Conservation (phyloP, 1,139 yeast genomes). For the Maudiozyma humilis region DNA sequence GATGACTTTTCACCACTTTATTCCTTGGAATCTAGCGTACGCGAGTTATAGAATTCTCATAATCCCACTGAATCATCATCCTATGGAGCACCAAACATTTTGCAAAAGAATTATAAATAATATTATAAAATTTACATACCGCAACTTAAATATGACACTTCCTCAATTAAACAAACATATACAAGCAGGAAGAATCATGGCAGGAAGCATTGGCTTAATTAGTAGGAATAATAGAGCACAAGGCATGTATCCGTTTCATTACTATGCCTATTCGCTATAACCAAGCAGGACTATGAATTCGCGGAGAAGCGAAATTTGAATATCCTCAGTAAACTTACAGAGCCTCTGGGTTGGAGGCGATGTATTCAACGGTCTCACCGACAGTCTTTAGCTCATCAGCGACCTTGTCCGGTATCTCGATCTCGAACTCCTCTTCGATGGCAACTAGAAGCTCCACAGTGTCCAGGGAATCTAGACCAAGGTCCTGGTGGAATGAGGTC, state of each 20-base stretch:
- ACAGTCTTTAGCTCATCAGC: conserved; percentile 64
- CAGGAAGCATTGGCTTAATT: background rate
- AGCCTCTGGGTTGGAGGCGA: conserved; percentile 14
- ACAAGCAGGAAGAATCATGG: background rate
- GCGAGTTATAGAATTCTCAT: conserved; percentile 6
- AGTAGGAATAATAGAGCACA: too few species aligned
- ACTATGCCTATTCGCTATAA: too few species aligned
- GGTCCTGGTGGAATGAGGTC: conserved; percentile 37
- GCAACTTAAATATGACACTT: background rate
- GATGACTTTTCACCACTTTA: conserved; percentile 29
- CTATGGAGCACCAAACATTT: background rate
- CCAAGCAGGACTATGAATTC: too few species aligned
- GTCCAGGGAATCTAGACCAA: conserved; percentile 64
- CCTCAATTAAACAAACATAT: background rate
- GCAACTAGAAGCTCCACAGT: conserved; percentile 67
- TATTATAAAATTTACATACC: background rate
- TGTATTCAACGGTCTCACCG: conserved; percentile 59
- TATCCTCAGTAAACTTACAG: too few species aligned
- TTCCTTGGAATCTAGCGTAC: conserved; percentile 16
- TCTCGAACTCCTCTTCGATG: conserved; percentile 62
- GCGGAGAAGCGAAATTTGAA: too few species aligned
- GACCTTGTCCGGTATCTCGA: conserved; percentile 57
- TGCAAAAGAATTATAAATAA: background rate
- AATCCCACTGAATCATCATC: background rate
- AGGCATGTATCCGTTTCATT: too few species aligned